Base-by-base conservation (phyloP, 1,139 yeast species). In the Blastobotrys ciferrii region DNA sequence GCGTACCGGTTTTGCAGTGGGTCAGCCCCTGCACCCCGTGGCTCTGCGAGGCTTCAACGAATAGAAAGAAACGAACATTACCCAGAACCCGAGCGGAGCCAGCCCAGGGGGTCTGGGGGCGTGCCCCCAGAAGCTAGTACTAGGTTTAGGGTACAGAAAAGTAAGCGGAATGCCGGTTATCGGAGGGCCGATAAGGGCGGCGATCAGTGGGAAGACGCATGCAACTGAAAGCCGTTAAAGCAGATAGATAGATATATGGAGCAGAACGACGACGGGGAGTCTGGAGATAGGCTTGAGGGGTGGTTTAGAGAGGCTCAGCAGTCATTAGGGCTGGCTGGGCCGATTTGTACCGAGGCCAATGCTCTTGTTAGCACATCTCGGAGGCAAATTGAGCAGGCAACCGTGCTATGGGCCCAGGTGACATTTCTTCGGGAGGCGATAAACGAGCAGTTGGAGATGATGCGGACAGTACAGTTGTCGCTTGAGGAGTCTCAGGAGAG, bases 321-420 rank as follows among this genome's bases (percentile, higher is more conserved):
- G 46, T 64, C 70, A 2, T 57, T 68, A 14, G 58, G 68, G 2
- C 59, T 60, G 13, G 72, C 71, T 0, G 72, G 68, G 9, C 69
- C 70, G 4, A 59, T 67, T 25, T 68, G 71, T 45, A 56, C 61
- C n/a, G 66, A 61, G 32, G 70, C 70, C 23, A 68, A 65, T 51
- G 57, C 58, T 5, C 49, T 60, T 14, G 59, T 65, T n/a, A 50
- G 58, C 7, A 59, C 62, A 15, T 57, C 62, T 11, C 50, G 62
- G 35, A 51, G 51, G 23, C 61, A 59, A 19, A 58, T 64, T 9
- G 72, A 68, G 53, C 56, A 58, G 43, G 62, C 69, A 11, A 60
- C 65, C 1, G 59, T 62, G 1, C 54, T 65, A n/a, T 65, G 70
- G 68, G 63, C 70, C 2, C 66, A 65, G 39, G 60, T 63, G 2